These are phyloP conservation scores for Albatrellus ellisii DNA, from an alignment of 768 basidiomycete genomes.

Conservation along the genomic window DNA sequence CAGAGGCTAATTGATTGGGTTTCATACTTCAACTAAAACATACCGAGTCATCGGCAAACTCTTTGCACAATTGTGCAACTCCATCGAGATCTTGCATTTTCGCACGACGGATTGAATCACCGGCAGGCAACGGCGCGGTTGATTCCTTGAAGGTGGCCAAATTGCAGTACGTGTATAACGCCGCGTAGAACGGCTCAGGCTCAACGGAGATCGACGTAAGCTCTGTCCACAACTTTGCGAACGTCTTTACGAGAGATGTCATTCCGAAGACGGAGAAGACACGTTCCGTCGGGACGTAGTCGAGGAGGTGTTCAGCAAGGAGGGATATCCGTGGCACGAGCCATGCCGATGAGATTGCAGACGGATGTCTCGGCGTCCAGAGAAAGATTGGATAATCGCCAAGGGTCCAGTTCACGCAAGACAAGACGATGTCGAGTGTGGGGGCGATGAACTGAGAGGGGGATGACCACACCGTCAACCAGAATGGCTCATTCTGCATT, in stretches of 20 bases:
- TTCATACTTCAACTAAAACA: conserved; percentile 13
- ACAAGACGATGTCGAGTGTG: conserved; percentile 30
- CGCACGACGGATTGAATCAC: conserved; percentile 28
- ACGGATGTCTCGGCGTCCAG: conserved; percentile 25
- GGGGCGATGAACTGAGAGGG: conserved; percentile 17
- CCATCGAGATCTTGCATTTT: conserved; percentile 23
- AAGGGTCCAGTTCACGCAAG: conserved; percentile 30
- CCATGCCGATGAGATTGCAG: conserved; percentile 19
- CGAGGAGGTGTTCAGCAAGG: conserved; percentile 25
- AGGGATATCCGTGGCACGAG: conserved; percentile 23
- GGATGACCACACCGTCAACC: conserved; percentile 37
- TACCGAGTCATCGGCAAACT: conserved; percentile 40
- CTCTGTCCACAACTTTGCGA: conserved; percentile 30
- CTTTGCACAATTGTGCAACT: conserved; percentile 33
- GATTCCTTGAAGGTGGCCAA: conserved; percentile 22
- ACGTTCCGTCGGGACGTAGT: conserved; percentile 27
- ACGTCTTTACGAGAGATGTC: conserved; percentile 27
- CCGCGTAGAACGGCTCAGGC: conserved; percentile 35
- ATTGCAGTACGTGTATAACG: conserved; percentile 33
- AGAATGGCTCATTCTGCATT: conserved; percentile 22
- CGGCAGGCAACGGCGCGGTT: conserved; percentile 18
- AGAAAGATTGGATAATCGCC: conserved; percentile 42
- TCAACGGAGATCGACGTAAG: conserved; percentile 26
- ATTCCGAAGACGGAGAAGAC: conserved; percentile 41
- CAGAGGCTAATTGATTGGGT: conserved; percentile 1